A percentile compares a stretch with the other conserved stretches of the same genome.
These are phyloP conservation scores for Irpex sp. DNA, from an alignment of 1,284 basidiomycete species.

Conservation along the genomic window DNA sequence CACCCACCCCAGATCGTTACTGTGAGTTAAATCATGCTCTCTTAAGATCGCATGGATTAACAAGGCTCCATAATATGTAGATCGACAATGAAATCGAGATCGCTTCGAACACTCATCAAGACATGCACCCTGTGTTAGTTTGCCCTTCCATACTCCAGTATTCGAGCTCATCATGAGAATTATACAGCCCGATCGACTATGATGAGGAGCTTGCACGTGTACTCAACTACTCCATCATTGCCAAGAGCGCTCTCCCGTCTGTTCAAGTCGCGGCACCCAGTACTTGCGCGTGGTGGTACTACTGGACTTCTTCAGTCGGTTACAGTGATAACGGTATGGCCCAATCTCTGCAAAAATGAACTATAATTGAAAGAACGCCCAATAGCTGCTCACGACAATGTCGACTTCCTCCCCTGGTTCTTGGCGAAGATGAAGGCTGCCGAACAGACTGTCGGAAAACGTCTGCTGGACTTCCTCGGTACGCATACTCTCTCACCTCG, in stretches of 20 bases:
- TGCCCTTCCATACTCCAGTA: too few species aligned
- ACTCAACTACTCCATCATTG: slow-evolving; percentile 34
- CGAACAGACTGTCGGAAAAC: slow-evolving; percentile 31
- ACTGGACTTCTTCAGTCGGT: slow-evolving; percentile 45
- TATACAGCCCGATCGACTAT: slow-evolving; percentile 32
- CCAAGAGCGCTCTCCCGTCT: slow-evolving; percentile 40
- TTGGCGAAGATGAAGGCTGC: slow-evolving; percentile 39
- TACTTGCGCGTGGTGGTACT: slow-evolving; percentile 51
- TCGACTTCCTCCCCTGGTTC: slow-evolving; percentile 53
- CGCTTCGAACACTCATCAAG: slow-evolving; percentile 45
- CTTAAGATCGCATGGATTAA: neutral
- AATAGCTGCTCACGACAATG: slow-evolving; percentile 39
- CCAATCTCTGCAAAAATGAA: too few species aligned
- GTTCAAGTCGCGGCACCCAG: slow-evolving; percentile 44
- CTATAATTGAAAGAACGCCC: neutral
- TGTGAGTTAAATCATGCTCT: neutral
- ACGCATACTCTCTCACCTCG: neutral
- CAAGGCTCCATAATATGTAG: neutral
- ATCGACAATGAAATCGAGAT: slow-evolving; percentile 55
- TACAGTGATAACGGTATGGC: slow-evolving; percentile 35
- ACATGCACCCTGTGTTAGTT: slow-evolving; percentile 42
- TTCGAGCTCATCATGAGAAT: neutral
- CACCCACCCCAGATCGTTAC: slow-evolving; percentile 44
- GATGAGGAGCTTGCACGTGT: slow-evolving; percentile 48
- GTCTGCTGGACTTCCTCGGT: slow-evolving; percentile 44